Base-by-base conservation (phyloP, 371 early-diverging fungal genomes). In the Blakeslea trispora region DNA sequence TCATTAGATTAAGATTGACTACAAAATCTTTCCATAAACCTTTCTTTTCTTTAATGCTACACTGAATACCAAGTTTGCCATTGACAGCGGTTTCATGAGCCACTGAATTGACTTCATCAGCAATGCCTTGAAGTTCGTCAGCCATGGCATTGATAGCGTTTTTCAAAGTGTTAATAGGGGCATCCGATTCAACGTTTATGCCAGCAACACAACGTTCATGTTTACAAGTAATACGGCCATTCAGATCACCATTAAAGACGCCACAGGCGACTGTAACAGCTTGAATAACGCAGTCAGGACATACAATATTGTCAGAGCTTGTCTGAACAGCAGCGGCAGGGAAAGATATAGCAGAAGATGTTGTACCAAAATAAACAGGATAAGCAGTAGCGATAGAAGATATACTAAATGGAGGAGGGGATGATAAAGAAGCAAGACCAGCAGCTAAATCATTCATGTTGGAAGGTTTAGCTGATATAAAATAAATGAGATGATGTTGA, bases 11-110 rank as follows among this genome's bases (percentile, higher is more conserved):
- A 53, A 89, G 75, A 45, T 86, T 83, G 44, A 79, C 72, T 17
- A 86, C 82, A 61, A 90, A 75, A 47, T 89, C 88, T 31, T 71
- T 79, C 90, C 90, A 92, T 14, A 82, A 73, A 37, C 92, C 92
- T 8, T 81, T 83, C 23, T 70, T 69, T 48, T 71, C 73, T 17
- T 84, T 81, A 42, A 75, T 77, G 46, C 73, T 59, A 43, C 77
- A 69, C 49, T 84, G 84, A 8, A 84, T 81, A 42, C 89, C 89
- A 4, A 88, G 71, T 59, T 82, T 82, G 9, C 86, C 88, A 53
- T 86, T 81, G 41, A 81, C 82, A 31, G 84, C 88, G 24, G 85
- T 85, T 50, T 86, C 85, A 19, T 68, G 69, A 31, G 87, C 82
- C 6, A 87, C 87, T 28, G 75, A 74, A 39, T 78, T 77, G 41